These are phyloP conservation scores for Globisporangium iwayamae DNA, from an alignment of 352 stramenopile genomes.

Conservation along the genomic window DNA sequence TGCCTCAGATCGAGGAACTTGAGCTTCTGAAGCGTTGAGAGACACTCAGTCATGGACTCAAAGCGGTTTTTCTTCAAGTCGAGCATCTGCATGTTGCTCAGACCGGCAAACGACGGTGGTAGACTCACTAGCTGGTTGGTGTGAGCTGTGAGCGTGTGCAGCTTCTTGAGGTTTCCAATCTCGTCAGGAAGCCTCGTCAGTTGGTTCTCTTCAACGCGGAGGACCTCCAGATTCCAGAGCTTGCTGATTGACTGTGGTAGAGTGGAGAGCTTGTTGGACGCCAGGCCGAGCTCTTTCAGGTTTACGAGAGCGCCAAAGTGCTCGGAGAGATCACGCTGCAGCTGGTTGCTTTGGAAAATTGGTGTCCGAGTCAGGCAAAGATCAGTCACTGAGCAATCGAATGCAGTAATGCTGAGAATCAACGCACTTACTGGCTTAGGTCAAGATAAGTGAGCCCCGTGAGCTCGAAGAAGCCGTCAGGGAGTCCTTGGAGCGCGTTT, in stretches of 20 bases:
- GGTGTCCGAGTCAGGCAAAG: not conserved
- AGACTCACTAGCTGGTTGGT: constrained; percentile 57
- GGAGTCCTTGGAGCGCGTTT: constrained; percentile 55
- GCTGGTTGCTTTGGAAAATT: constrained; percentile 45
- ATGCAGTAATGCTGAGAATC: not conserved
- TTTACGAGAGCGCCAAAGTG: constrained; percentile 40
- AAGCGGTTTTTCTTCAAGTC: constrained; percentile 80
- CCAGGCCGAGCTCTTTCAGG: constrained; percentile 63
- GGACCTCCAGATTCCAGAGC: constrained; percentile 47
- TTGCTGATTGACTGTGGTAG: constrained; percentile 49
- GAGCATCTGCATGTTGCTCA: constrained; percentile 58
- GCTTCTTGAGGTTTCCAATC: constrained; percentile 51
- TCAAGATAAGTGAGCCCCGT: constrained; percentile 60
- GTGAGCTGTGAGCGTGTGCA: constrained; percentile 58
- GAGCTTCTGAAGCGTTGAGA: constrained; percentile 38
- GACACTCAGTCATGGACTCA: constrained; percentile 36
- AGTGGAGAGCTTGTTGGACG: constrained; percentile 53
- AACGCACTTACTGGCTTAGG: constrained; percentile 55
- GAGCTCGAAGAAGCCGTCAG: constrained; percentile 65
- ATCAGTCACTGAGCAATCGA: not conserved
- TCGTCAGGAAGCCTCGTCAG: constrained; percentile 38
- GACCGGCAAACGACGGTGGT: constrained; percentile 35
- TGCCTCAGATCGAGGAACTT: constrained; percentile 76
- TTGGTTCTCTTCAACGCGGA: constrained; percentile 66
- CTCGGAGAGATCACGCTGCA: constrained; percentile 51